Base-by-base conservation (phyloP, 495 filamentous ascomycete species). In the Usnea hakonensis region DNA sequence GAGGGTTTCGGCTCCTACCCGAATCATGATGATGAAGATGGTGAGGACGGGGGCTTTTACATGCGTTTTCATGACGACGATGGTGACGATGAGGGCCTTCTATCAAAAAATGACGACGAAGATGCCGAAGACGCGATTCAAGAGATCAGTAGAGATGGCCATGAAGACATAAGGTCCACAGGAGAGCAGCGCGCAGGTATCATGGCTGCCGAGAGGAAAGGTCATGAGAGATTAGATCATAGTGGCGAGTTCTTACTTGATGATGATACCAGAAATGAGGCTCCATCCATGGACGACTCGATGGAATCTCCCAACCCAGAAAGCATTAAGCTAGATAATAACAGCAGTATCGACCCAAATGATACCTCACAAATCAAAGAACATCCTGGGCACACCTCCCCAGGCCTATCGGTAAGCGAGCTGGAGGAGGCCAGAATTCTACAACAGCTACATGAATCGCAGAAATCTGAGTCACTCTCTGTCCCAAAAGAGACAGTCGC, bases 341-440 rank as follows among this genome's bases (percentile, higher is more conserved):
- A 17, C 2, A 16, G 13, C 26, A 35, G 48, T 17, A 38, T 41
- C 10, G n/a, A 3, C 36, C 17, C 37, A 0, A 19, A 3, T 28
- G 21, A 41, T 0, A 1, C 21, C 17, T 17, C 19, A 10, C 37
- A 28, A 38, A 55, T 4, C 16, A 19, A 46, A 40, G 43, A 38
- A 30, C 2, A 30, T 0, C 17, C 26, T 26, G 16, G 23, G 9
- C n/a, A 50, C 5, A 14, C 48, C 14, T 26, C 28, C 55, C 46
- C 71, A 65, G 58, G 71, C 41, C 64, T 71, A 54, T 60, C 71
- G 52, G 68, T 71, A 36, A 68, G 71, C 37, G 56, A 54, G 21
- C 43, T 66, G 16, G 63, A 58, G 26, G 67, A 64, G 35, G 58
- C 58, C 7, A 57, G n/a, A 23, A 55, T 62, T 8, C 41, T 62